Conservation (phyloP, 2,329 filamentous ascomycete species). For the Aspergillus amoenus region DNA sequence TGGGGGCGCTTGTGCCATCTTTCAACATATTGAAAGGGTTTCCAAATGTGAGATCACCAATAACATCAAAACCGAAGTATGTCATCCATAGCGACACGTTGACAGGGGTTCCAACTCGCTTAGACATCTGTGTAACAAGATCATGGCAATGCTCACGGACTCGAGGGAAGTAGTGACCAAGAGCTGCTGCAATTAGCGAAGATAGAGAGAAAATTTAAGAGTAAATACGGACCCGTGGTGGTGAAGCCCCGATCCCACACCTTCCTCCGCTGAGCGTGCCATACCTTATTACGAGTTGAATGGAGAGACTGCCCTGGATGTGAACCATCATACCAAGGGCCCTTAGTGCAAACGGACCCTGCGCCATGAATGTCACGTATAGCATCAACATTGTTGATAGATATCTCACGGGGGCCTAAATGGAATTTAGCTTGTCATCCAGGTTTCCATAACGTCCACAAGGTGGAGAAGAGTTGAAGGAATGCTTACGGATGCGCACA, state of each 20-base stretch:
- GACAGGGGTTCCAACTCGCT: background rate
- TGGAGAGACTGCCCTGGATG: background rate
- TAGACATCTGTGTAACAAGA: background rate
- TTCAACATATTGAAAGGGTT: background rate
- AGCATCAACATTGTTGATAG: slow-evolving; percentile 2
- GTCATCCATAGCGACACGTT: background rate
- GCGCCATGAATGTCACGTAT: slow-evolving; percentile 4
- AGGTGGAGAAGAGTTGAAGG: background rate
- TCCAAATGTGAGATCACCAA: background rate
- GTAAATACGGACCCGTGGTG: background rate
- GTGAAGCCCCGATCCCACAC: background rate
- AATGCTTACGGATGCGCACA: background rate
- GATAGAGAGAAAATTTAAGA: background rate
- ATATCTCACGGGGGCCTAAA: slow-evolving; percentile 3
- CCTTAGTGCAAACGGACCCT: background rate
- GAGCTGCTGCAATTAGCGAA: background rate
- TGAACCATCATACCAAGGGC: background rate
- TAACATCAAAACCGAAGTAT: background rate
- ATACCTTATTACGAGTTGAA: background rate
- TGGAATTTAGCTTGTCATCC: background rate
- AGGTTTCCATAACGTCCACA: background rate
- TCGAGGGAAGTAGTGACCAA: background rate
- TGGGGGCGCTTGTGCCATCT: too few relatives aligned
- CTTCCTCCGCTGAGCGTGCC: background rate
- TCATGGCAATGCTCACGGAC: background rate